Evolutionary conservation across 2,329 filamentous ascomycete species (phyloP).

Genomic region (Fusarium sp.): DNA sequence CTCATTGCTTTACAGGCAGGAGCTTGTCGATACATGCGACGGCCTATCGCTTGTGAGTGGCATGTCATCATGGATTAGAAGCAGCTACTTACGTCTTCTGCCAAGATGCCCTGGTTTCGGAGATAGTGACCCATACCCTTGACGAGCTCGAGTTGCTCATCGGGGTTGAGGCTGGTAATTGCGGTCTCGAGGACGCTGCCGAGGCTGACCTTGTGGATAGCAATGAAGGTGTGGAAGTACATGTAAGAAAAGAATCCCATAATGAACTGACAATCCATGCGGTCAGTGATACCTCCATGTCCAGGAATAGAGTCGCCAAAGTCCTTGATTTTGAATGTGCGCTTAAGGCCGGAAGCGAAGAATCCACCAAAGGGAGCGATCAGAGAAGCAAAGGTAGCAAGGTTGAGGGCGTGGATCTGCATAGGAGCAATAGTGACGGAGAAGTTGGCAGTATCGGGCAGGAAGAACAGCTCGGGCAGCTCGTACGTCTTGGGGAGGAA

Average conservation of each 20-base stretch:
- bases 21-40: conserved; percentile 47
- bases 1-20: conserved; percentile 42
- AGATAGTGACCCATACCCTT: conserved; percentile 74
- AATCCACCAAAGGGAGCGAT: conserved; percentile 98
- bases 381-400: conserved; percentile 94
- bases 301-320: conserved; percentile 98
- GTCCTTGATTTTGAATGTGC: conserved; percentile 99
- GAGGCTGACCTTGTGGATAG: conserved; percentile 85
- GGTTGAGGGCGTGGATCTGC: conserved; percentile 90
- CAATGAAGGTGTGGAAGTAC: conserved; percentile 98
- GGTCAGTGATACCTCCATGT: conserved; percentile 97
- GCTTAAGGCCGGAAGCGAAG: conserved; percentile 97
- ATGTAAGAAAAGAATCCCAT: conserved; percentile 99
- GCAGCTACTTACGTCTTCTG: conserved; percentile 49
- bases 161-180: conserved; percentile 86
- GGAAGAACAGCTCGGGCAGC: conserved; percentile 78
- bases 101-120: conserved; percentile 70
- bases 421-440: conserved; percentile 86
- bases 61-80: background rate
- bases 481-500: conserved; percentile 84
- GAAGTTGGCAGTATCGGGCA: conserved; percentile 68
- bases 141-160: conserved; percentile 89
- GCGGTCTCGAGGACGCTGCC: conserved; percentile 91
- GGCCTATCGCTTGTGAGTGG: conserved; percentile 40
- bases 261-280: conserved; percentile 99